Evolutionary conservation across 768 basidiomycete genomes (phyloP).

Genomic region (Amanita pallidorosea): DNA sequence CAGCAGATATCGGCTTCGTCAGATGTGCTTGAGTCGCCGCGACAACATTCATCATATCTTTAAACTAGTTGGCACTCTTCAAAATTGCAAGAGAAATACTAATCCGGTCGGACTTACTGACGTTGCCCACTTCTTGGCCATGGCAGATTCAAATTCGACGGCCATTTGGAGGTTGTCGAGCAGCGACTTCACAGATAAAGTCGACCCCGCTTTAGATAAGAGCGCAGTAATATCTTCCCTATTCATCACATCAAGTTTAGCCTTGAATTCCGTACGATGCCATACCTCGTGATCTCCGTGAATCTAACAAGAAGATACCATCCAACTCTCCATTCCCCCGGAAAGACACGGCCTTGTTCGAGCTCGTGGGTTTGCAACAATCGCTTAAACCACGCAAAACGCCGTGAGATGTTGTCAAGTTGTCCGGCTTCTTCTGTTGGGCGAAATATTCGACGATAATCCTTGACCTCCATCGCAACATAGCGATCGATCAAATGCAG

Average conservation of each 20-base stretch:
- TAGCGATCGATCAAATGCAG: constrained; percentile 79
- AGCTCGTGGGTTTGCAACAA: constrained; percentile 78
- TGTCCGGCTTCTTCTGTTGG: constrained; percentile 92
- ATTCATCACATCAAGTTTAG: background rate
- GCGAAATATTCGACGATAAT: constrained; percentile 93
- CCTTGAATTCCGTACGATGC: background rate
- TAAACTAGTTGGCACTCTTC: constrained; percentile 30
- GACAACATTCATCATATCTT: constrained; percentile 49
- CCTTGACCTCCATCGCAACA: constrained; percentile 81
- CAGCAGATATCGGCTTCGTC: constrained; percentile 70
- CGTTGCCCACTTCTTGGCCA: constrained; percentile 75
- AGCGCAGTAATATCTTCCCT: constrained; percentile 81
- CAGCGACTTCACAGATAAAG: constrained; percentile 65
- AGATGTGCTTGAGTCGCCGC: constrained; percentile 38
- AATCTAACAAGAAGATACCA: constrained; percentile 80
- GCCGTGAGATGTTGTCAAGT: constrained; percentile 84
- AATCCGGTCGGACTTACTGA: constrained; percentile 31
- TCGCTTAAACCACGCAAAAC: constrained; percentile 93
- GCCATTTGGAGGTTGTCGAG: constrained; percentile 83
- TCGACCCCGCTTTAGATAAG: constrained; percentile 66
- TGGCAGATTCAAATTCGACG: constrained; percentile 76
- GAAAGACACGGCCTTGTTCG: constrained; percentile 78
- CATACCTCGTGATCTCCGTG: constrained; percentile 79
- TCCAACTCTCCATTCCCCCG: constrained; percentile 76
- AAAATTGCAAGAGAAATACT: background rate